phyloP scores from a whole-genome alignment of 2,329 filamentous ascomycete genomes.

The Fusarium oligoseptatum region DNA sequence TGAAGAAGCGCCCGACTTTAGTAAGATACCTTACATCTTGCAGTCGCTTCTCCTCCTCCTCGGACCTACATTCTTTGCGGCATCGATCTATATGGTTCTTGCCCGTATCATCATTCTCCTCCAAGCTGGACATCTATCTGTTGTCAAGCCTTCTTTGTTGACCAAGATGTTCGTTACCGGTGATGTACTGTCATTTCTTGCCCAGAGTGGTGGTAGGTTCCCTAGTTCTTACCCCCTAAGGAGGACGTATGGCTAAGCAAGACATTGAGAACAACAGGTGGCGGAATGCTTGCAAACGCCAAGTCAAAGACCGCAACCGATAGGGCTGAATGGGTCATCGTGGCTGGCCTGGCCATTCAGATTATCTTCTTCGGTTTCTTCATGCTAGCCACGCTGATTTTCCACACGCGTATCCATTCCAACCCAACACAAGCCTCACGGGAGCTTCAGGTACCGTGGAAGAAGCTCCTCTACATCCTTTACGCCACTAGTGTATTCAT shows the following conservation, averaged over 20 bases:
- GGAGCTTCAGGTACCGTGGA: not conserved
- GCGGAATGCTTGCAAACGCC: not conserved
- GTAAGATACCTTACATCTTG: not conserved
- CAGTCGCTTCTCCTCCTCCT: not conserved
- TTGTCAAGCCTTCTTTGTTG: not conserved
- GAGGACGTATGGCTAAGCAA: not conserved
- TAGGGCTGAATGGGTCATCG: not conserved
- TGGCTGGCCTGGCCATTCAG: not conserved
- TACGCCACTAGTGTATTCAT: not conserved
- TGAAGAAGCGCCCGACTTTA: not conserved
- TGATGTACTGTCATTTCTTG: not conserved
- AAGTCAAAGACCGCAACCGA: not conserved
- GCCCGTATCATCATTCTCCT: not conserved
- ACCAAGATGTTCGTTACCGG: not conserved
- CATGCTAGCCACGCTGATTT: not conserved
- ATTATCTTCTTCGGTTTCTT: not conserved
- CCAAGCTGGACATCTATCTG: not conserved
- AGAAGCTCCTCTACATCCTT: not conserved
- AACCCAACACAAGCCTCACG: not conserved
- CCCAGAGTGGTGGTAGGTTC: not conserved
- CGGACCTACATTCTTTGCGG: not conserved
- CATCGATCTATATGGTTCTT: not conserved
- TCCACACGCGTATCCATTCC: not conserved
- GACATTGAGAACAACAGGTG: not conserved
- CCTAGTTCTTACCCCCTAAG: not conserved